Conservation (phyloP, 495 filamentous ascomycete genomes). For the Aspergillus nanangensis region DNA sequence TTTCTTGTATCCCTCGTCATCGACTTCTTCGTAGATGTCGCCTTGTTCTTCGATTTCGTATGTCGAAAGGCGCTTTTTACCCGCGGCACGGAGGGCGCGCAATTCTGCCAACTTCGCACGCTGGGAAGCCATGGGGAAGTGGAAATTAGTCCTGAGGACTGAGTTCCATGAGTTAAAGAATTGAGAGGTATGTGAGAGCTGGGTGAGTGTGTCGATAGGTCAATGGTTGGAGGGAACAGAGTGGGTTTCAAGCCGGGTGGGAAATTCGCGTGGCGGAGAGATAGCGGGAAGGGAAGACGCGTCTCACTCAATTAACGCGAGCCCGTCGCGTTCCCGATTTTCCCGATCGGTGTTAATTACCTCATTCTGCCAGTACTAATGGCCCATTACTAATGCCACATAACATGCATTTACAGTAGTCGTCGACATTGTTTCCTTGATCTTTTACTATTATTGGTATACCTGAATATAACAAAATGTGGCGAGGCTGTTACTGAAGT, state of each 20-base stretch:
- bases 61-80: constrained; percentile 83
- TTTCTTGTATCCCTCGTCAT: constrained; percentile 96
- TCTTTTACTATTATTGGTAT: not conserved
- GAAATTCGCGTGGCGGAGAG: no score
- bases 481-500: no score
- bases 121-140: constrained; percentile 30
- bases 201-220: not conserved
- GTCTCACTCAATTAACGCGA: constrained; percentile 22
- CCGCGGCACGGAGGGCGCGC: constrained; percentile 75
- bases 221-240: no score
- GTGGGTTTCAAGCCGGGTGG: no score
- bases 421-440: not conserved
- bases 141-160: constrained; percentile 6
- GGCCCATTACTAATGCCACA: no score
- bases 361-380: no score
- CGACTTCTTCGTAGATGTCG: constrained; percentile 90
- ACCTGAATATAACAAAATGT: no score
- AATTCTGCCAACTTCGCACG: constrained; percentile 68
- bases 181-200: not conserved
- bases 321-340: no score
- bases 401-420: no score
- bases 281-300: constrained; percentile 11
- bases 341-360: no score
- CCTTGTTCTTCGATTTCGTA: constrained; percentile 85
- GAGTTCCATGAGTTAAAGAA: constrained; percentile 8